Evolutionary conservation across 306 rosid species (phyloP).

Genomic region (Lupinus albus): DNA sequence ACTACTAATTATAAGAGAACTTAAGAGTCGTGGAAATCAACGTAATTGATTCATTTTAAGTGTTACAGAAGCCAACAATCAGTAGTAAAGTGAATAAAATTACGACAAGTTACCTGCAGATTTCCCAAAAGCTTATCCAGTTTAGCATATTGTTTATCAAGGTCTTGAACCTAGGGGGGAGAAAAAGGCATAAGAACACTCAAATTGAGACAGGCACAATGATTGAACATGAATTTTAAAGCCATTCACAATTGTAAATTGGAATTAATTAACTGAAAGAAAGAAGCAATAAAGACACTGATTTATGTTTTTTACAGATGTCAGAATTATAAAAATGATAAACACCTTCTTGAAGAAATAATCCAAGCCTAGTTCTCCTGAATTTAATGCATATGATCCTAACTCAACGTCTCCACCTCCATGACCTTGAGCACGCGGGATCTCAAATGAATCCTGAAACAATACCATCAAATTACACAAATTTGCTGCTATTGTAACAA

Average conservation of each 20-base stretch:
- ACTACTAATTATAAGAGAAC: constrained; percentile 4
- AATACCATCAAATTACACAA: constrained; percentile 14
- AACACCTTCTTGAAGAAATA: constrained; percentile 80
- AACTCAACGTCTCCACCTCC: constrained; percentile 74
- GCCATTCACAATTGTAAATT: neutral
- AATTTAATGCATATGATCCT: constrained; percentile 58
- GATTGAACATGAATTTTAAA: constrained; percentile 15
- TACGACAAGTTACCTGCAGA: constrained; percentile 67
- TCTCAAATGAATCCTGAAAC: constrained; percentile 83
- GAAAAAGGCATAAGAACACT: constrained; percentile 22
- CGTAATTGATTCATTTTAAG: constrained; percentile 9
- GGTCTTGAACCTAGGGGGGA: constrained; percentile 68
- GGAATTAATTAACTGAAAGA: neutral
- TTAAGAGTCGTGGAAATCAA: constrained; percentile 7
- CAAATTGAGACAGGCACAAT: constrained; percentile 10
- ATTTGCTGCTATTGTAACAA: neutral
- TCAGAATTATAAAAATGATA: neutral
- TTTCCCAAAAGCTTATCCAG: constrained; percentile 71
- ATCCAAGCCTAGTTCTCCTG: constrained; percentile 76
- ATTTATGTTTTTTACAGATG: constrained; percentile 11
- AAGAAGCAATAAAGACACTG: constrained; percentile 10
- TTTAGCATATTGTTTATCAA: constrained; percentile 81
- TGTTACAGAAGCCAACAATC: constrained; percentile 3
- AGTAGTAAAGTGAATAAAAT: constrained; percentile 21
- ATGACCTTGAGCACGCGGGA: constrained; percentile 68